Conservation (phyloP, 495 filamentous ascomycete species). For the Acidiella bohemica region DNA sequence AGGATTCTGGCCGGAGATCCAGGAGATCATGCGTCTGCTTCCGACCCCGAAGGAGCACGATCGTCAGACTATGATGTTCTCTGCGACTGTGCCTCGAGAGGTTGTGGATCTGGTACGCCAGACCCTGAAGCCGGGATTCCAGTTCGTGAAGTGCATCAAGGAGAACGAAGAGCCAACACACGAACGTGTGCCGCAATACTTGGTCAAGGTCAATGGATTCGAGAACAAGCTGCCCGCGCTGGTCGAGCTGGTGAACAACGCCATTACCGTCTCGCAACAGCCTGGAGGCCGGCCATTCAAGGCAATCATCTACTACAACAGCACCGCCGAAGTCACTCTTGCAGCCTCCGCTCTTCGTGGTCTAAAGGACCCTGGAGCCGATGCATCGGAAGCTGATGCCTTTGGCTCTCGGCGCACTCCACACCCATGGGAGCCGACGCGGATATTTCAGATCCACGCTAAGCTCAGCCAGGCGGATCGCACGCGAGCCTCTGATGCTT, state of each 20-base stretch:
- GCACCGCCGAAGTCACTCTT: slow-evolving; percentile 57
- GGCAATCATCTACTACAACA: slow-evolving; percentile 79
- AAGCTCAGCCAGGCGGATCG: slow-evolving; percentile 56
- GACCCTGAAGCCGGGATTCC: slow-evolving; percentile 59
- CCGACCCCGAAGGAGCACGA: slow-evolving; percentile 47
- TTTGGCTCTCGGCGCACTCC: slow-evolving; percentile 16
- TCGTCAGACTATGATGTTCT: slow-evolving; percentile 85
- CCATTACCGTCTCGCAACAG: slow-evolving; percentile 29
- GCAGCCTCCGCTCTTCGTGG: slow-evolving; percentile 45
- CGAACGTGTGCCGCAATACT: slow-evolving; percentile 63
- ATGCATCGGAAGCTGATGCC: slow-evolving; percentile 13
- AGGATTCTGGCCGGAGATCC: slow-evolving; percentile 71
- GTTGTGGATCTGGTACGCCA: slow-evolving; percentile 63
- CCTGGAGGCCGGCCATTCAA: slow-evolving; percentile 58
- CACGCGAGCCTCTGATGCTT: slow-evolving; percentile 53
- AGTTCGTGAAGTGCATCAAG: slow-evolving; percentile 70
- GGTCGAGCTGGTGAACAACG: slow-evolving; percentile 55
- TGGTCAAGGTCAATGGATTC: slow-evolving; percentile 47
- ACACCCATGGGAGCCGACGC: slow-evolving; percentile 36
- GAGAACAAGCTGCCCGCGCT: slow-evolving; percentile 68
- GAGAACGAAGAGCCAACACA: slow-evolving; percentile 75
- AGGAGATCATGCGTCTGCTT: slow-evolving; percentile 51
- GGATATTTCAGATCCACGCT: slow-evolving; percentile 62
- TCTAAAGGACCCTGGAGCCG: slow-evolving; percentile 28
- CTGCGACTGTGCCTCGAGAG: slow-evolving; percentile 75